Conservation (phyloP, 2,329 filamentous ascomycete genomes). For the Xylariaceae sp. region DNA sequence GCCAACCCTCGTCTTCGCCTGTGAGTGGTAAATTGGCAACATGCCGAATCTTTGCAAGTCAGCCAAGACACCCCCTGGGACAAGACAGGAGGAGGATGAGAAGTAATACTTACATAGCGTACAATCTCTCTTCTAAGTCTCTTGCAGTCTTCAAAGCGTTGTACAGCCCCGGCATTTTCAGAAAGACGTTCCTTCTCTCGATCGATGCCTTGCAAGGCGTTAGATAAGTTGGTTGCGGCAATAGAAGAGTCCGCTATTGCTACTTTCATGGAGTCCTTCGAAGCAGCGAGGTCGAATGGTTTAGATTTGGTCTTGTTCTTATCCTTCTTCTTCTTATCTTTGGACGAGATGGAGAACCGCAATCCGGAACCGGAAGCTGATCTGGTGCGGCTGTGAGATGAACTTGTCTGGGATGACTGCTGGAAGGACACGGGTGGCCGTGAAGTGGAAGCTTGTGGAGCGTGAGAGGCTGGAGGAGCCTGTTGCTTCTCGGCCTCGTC, state of each 20-base stretch:
- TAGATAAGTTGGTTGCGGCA: slow-evolving; percentile 84
- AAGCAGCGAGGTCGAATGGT: slow-evolving; percentile 78
- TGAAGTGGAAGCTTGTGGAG: slow-evolving; percentile 27
- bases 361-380: slow-evolving; percentile 33
- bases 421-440: slow-evolving; percentile 25
- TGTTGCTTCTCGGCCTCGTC: slow-evolving; percentile 47
- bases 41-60: slow-evolving; percentile 65
- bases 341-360: slow-evolving; percentile 41
- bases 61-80: slow-evolving; percentile 10
- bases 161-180: slow-evolving; percentile 70
- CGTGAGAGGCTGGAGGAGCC: slow-evolving; percentile 24
- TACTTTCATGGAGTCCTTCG: slow-evolving; percentile 81
- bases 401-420: slow-evolving; percentile 27
- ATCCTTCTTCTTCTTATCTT: slow-evolving; percentile 48
- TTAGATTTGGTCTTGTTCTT: slow-evolving; percentile 49
- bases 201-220: slow-evolving; percentile 85
- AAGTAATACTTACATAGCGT: slow-evolving; percentile 59
- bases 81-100: slow-evolving; percentile 9
- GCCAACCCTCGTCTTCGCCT: slow-evolving; percentile 69
- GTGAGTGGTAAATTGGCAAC: slow-evolving; percentile 51
- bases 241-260: slow-evolving; percentile 88
- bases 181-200: slow-evolving; percentile 84
- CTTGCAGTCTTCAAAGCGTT: slow-evolving; percentile 84
- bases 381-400: slow-evolving; percentile 38
- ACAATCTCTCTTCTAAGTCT: slow-evolving; percentile 77